Evolutionary conservation across 2,329 filamentous ascomycete genomes (phyloP).

Genomic region (Cladosporium sp.): DNA sequence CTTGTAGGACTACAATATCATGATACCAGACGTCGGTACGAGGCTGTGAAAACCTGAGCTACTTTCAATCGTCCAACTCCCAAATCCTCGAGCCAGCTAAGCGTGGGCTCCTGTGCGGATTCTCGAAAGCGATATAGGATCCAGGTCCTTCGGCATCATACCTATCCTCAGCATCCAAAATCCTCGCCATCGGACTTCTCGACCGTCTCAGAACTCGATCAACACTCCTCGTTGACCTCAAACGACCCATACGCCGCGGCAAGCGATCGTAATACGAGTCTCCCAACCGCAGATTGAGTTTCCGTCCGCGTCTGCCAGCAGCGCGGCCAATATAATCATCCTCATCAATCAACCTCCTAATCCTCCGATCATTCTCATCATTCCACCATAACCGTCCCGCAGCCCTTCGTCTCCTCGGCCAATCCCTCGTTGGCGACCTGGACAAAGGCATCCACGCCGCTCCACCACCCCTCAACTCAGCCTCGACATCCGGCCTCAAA

Average conservation of each 20-base stretch:
- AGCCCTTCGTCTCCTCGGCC: background rate
- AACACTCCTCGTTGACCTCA: background rate
- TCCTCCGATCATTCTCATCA: background rate
- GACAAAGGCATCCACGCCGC: background rate
- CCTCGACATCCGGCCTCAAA: background rate
- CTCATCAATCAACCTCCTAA: background rate
- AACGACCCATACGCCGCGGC: background rate
- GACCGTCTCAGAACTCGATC: background rate
- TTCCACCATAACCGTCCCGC: conserved; percentile 6
- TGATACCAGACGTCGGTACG: too few relatives aligned
- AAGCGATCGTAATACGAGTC: background rate
- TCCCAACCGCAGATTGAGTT: background rate
- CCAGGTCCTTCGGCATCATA: too few relatives aligned
- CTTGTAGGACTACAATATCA: too few relatives aligned
- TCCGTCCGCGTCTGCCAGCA: background rate
- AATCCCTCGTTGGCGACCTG: background rate
- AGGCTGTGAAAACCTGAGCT: too few relatives aligned
- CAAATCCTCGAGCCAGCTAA: too few relatives aligned
- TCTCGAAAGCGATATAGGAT: too few relatives aligned
- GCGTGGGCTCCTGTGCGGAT: too few relatives aligned
- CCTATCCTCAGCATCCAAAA: background rate
- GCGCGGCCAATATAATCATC: background rate
- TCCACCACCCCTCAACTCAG: background rate
- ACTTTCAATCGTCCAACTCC: too few relatives aligned
- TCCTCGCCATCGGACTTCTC: background rate